These are phyloP conservation scores for Silene latifolia DNA, from an alignment of 148 eudicot species.

Conservation along the genomic window DNA sequence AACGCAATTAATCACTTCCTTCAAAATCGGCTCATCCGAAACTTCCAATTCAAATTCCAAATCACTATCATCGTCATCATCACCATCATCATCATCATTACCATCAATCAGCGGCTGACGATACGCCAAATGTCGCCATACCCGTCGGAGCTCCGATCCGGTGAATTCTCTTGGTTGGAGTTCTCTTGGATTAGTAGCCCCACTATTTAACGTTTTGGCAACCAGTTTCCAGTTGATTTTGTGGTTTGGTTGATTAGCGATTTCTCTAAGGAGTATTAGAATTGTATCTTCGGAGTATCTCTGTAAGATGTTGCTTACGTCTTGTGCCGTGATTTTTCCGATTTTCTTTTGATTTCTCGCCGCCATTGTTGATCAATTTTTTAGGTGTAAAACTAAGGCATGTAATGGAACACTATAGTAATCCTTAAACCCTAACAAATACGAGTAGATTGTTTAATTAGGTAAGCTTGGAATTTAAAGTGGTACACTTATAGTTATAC, in stretches of 20 bases:
- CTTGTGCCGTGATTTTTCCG: not conserved
- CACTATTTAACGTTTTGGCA: not conserved
- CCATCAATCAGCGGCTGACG: not conserved
- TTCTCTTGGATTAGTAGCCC: not conserved
- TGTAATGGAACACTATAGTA: not conserved
- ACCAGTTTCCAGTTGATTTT: not conserved
- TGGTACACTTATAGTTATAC: no score
- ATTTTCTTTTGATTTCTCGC: not conserved
- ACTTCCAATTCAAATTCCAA: conserved; percentile 8
- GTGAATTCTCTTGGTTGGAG: not conserved
- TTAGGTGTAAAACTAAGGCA: not conserved
- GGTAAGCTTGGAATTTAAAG: no score
- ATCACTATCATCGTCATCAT: conserved; percentile 3
- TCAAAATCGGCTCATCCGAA: not conserved
- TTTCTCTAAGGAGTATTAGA: not conserved
- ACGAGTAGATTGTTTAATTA: not conserved
- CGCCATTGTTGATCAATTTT: not conserved
- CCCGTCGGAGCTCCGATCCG: not conserved
- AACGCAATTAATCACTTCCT: not conserved
- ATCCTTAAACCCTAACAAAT: not conserved
- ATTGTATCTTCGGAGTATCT: not conserved
- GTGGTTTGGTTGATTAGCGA: not conserved
- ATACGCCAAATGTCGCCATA: conserved; percentile 14
- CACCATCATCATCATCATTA: not conserved
- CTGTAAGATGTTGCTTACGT: not conserved